Evolutionary conservation across 2,329 filamentous ascomycete genomes (phyloP).

Genomic region (Colletotrichum falcatum): DNA sequence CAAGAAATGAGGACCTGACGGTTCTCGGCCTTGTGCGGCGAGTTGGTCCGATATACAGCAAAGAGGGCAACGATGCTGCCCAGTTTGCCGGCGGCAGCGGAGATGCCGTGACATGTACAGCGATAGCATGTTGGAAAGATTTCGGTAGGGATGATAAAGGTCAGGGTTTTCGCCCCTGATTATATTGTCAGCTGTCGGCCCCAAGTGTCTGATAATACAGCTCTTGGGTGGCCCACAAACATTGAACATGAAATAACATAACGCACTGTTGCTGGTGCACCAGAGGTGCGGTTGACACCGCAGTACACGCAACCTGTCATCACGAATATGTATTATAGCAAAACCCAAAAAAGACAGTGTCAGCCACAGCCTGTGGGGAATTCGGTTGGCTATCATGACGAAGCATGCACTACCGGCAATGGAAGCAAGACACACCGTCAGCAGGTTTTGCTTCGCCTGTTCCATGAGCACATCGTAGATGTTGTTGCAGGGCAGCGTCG

Average conservation of each 20-base stretch:
- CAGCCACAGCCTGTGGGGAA: conserved; percentile 63
- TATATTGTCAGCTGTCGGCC: conserved; percentile 30
- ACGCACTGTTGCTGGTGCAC: conserved; percentile 62
- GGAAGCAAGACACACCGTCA: conserved; percentile 64
- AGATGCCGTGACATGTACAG: conserved; percentile 72
- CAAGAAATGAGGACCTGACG: conserved; percentile 62
- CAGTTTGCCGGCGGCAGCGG: conserved; percentile 69
- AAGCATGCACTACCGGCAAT: conserved; percentile 63
- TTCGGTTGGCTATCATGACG: conserved; percentile 60
- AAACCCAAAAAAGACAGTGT: conserved; percentile 62
- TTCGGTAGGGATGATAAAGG: conserved; percentile 73
- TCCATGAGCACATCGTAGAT: conserved; percentile 65
- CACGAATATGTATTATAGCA: conserved; percentile 60
- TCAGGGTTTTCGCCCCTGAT: conserved; percentile 69
- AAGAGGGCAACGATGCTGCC: conserved; percentile 66
- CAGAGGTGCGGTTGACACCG: conserved; percentile 55
- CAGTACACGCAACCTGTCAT: conserved; percentile 64
- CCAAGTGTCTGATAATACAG: neutral
- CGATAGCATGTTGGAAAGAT: conserved; percentile 74
- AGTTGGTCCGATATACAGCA: conserved; percentile 63
- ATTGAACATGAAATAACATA: conserved; percentile 68
- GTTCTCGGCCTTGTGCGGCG: conserved; percentile 54
- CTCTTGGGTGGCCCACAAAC: conserved; percentile 55
- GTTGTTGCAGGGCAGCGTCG: conserved; percentile 61
- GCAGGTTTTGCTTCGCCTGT: conserved; percentile 64